Evolutionary conservation across 225 moss, liverwort and hornwort genomes (phyloP).

Genomic region (Physcomitrium patens): DNA sequence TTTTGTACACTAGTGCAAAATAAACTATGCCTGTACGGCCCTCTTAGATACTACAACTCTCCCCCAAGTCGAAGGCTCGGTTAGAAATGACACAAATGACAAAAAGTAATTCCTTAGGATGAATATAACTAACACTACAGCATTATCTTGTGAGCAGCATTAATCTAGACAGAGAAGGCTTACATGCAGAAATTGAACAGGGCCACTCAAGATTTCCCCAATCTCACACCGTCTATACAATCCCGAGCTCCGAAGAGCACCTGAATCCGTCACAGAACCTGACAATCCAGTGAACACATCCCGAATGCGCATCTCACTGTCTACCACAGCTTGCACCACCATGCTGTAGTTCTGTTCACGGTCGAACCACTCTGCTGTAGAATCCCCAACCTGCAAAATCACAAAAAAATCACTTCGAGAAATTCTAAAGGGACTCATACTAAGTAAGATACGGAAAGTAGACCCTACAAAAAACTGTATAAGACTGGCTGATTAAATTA

Average conservation of each 20-base stretch:
- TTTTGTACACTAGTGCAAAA: no score
- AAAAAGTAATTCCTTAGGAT: not conserved
- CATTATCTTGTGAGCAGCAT: not conserved
- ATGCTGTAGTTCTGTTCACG: conserved; percentile 88
- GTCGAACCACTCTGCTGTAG: conserved; percentile 86
- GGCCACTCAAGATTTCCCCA: conserved; percentile 75
- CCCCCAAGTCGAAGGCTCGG: not conserved
- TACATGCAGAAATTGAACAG: conserved; percentile 54
- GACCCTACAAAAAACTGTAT: not conserved
- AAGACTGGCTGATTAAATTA: not conserved
- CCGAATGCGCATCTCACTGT: conserved; percentile 77
- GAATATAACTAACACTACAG: not conserved
- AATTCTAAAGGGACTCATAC: not conserved
- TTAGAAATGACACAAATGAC: not conserved
- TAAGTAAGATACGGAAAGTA: not conserved
- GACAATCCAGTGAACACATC: conserved; percentile 91
- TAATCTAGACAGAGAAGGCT: not conserved
- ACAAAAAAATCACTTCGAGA: not conserved
- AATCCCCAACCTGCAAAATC: conserved; percentile 58
- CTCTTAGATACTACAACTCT: not conserved
- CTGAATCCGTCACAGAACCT: conserved; percentile 79
- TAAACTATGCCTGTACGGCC: not conserved
- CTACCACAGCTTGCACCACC: conserved; percentile 88
- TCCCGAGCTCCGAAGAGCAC: conserved; percentile 75
- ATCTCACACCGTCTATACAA: conserved; percentile 75